These are phyloP conservation scores for Aspergillus chevalieri DNA, from an alignment of 2,329 filamentous ascomycete genomes.

Conservation along the genomic window DNA sequence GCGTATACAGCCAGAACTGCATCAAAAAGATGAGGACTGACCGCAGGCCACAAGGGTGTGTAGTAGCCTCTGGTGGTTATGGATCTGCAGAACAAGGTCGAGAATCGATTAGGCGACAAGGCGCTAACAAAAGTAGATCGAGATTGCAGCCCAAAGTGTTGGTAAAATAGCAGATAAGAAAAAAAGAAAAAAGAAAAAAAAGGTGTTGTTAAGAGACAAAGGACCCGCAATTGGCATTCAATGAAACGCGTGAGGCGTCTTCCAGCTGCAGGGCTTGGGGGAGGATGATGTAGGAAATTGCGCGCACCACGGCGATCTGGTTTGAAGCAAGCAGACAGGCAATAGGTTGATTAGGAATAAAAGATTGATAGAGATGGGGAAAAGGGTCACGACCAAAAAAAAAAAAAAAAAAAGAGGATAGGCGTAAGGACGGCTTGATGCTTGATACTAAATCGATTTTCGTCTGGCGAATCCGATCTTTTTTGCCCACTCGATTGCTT, in stretches of 20 bases:
- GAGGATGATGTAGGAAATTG: neutral
- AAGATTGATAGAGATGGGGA: neutral
- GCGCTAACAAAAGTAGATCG: constrained; percentile 18
- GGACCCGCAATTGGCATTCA: neutral
- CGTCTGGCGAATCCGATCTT: neutral
- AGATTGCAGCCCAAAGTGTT: constrained; percentile 1
- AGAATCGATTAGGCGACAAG: constrained; percentile 20
- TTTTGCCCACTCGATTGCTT: neutral
- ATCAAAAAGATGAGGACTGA: constrained; percentile 5
- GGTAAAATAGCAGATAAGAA: neutral
- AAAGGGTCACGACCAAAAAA: neutral
- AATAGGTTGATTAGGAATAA: neutral
- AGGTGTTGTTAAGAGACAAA: neutral
- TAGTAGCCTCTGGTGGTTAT: constrained; percentile 16
- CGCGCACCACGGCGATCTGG: too few relatives aligned
- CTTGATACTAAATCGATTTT: neutral
- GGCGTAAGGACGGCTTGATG: neutral
- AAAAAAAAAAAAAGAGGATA: neutral
- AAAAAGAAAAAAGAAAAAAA: neutral
- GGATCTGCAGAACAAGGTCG: constrained; percentile 4
- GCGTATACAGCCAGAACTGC: neutral
- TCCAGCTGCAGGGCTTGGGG: neutral
- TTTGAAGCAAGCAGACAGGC: too few relatives aligned
- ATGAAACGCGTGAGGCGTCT: neutral
- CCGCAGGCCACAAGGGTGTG: constrained; percentile 1